Conservation (phyloP, 2,329 filamentous ascomycete species). For the Fusarium praegraminearum region DNA sequence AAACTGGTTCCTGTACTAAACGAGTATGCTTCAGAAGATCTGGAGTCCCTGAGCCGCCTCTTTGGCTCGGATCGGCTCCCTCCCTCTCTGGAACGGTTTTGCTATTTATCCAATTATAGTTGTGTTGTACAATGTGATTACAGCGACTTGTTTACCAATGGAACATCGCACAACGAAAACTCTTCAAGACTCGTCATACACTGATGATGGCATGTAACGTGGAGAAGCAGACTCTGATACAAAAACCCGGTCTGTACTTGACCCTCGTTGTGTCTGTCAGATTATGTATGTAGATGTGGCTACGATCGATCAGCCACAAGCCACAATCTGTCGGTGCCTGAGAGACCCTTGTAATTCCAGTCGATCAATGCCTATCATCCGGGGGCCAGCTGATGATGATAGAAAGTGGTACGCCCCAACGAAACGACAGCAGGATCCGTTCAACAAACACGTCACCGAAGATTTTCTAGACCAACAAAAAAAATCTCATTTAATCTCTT, state of each 20-base stretch:
- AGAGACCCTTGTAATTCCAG: constrained; percentile 26
- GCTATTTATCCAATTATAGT: not conserved
- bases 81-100: not conserved
- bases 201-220: not conserved
- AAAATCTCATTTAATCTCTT: not conserved
- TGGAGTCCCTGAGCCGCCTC: not conserved
- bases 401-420: constrained; percentile 28
- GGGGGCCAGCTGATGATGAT: constrained; percentile 1
- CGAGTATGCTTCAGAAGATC: not conserved
- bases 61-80: not conserved
- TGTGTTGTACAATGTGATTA: not conserved
- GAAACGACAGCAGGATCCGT: constrained; percentile 29
- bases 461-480: not conserved
- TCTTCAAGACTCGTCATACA: not conserved
- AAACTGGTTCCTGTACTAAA: not conserved
- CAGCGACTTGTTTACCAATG: not conserved
- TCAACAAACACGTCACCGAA: constrained; percentile 37
- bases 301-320: constrained; percentile 18
- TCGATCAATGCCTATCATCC: not conserved
- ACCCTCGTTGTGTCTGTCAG: too few relatives aligned
- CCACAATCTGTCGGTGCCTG: constrained; percentile 14
- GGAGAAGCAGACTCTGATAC: not conserved
- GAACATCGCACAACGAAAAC: not conserved
- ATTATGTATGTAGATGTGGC: not conserved
- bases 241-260: not conserved